Percentiles rank a stretch among this genome's conserved stretches.
Evolutionary conservation across 2,329 filamentous ascomycete species (phyloP).

Genomic region (Zymoseptoria passerinii): DNA sequence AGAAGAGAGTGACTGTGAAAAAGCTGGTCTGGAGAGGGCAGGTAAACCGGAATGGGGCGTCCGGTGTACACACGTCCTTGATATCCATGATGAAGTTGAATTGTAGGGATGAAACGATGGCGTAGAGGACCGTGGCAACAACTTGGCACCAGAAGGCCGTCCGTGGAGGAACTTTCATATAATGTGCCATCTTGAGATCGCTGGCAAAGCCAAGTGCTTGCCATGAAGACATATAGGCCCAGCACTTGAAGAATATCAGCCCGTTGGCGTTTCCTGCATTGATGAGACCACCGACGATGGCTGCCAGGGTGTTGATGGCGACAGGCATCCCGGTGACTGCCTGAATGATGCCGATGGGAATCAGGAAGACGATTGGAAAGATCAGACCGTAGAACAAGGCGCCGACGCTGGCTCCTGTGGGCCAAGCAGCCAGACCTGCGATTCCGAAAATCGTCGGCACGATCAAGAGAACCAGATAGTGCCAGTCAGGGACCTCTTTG

Average conservation of each 20-base stretch:
- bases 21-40: conserved; percentile 3
- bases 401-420: conserved; percentile 73
- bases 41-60: conserved; percentile 2
- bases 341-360: conserved; percentile 86
- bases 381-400: conserved; percentile 67
- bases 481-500: conserved; percentile 67
- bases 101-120: conserved; percentile 38
- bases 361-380: conserved; percentile 71
- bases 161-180: conserved; percentile 77
- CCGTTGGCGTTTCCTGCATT: conserved; percentile 79
- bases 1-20: conserved; percentile 5
- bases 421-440: conserved; percentile 45
- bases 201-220: conserved; percentile 83
- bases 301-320: conserved; percentile 44
- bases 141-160: conserved; percentile 69
- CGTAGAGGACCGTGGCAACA: conserved; percentile 68
- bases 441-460: conserved; percentile 10
- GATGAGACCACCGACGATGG: conserved; percentile 71
- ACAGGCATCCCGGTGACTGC: conserved; percentile 62
- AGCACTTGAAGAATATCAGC: conserved; percentile 76
- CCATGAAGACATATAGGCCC: conserved; percentile 35
- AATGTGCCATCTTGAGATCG: conserved; percentile 77
- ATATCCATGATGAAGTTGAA: conserved; percentile 53
- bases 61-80: conserved; percentile 1
- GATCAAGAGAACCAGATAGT: conserved; percentile 48